phyloP scores from a whole-genome alignment of 495 filamentous ascomycete species.

The Penicillium cinerascens region DNA sequence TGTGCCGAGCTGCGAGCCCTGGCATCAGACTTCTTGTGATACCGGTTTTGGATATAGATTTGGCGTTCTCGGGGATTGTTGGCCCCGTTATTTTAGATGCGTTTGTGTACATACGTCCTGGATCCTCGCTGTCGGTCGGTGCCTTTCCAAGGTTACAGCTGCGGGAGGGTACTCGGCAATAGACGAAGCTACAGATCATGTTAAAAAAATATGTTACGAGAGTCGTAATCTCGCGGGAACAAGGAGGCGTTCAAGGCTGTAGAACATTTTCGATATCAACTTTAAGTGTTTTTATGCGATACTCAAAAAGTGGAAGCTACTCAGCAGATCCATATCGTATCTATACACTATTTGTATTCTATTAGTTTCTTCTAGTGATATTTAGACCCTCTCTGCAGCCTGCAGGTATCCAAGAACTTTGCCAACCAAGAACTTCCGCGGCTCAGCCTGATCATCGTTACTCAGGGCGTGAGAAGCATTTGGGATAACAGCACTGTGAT shows the following conservation, averaged over 20 bases:
- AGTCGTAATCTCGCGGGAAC: no score
- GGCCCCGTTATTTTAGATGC: background rate
- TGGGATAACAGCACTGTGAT: conserved; percentile 38
- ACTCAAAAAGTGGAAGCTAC: background rate
- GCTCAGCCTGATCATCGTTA: conserved; percentile 45
- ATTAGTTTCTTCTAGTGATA: background rate
- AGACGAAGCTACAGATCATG: background rate
- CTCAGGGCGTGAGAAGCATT: conserved; percentile 46
- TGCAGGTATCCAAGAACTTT: conserved; percentile 36
- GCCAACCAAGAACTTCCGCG: conserved; percentile 31
- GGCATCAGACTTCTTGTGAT: conserved; percentile 6
- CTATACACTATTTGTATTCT: background rate
- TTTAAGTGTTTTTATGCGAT: no score
- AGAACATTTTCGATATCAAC: no score
- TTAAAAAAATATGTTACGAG: no score
- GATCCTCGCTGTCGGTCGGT: background rate
- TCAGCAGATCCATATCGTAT: background rate
- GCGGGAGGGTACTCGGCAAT: background rate
- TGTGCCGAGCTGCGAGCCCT: conserved; percentile 1
- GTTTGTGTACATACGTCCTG: conserved; percentile 1
- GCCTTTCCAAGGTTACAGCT: background rate
- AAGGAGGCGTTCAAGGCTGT: no score
- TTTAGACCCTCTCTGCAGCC: conserved; percentile 4
- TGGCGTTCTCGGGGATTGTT: conserved; percentile 7
- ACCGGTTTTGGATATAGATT: conserved; percentile 12